Evolutionary conservation across 2,329 filamentous ascomycete genomes (phyloP).

Genomic region (Aspergillus fructus): DNA sequence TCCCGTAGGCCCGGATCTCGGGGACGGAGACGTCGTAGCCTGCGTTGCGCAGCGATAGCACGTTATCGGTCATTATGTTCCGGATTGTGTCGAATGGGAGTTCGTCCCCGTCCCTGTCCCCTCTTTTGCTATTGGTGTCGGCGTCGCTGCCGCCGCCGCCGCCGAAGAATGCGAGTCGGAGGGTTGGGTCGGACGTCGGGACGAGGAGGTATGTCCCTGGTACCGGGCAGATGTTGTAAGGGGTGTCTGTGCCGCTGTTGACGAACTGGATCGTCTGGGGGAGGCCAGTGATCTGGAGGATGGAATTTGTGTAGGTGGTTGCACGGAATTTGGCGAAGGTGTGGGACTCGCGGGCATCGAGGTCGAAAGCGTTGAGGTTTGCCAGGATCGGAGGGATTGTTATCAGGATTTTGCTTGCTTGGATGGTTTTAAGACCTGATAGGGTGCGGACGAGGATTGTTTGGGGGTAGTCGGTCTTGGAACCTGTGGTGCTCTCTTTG

Average conservation of each 20-base stretch:
- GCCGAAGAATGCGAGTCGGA: not conserved
- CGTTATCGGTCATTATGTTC: slow-evolving; percentile 7
- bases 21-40: slow-evolving; percentile 3
- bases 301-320: slow-evolving; percentile 28
- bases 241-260: slow-evolving; percentile 10
- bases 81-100: not conserved
- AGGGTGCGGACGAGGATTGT: slow-evolving; percentile 27
- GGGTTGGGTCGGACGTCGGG: not conserved
- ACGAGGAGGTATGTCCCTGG: slow-evolving; percentile 9
- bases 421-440: slow-evolving; percentile 27
- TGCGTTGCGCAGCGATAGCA: slow-evolving; percentile 2
- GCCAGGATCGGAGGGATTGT: slow-evolving; percentile 36
- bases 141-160: not conserved
- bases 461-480: slow-evolving; percentile 14
- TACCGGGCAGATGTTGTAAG: slow-evolving; percentile 7
- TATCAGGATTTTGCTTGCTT: slow-evolving; percentile 37
- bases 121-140: too few relatives aligned
- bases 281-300: slow-evolving; percentile 31
- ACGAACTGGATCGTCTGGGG: slow-evolving; percentile 1
- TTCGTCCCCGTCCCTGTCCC: too few relatives aligned
- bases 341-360: slow-evolving; percentile 29
- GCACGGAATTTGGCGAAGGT: slow-evolving; percentile 33
- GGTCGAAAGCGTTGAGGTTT: slow-evolving; percentile 32
- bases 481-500: too few relatives aligned
- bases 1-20: slow-evolving; percentile 14